Percentiles rank a stretch among this genome's conserved stretches.
phyloP scores from a whole-genome alignment of 2,329 filamentous ascomycete species.

The Blumeriella jaapii region DNA sequence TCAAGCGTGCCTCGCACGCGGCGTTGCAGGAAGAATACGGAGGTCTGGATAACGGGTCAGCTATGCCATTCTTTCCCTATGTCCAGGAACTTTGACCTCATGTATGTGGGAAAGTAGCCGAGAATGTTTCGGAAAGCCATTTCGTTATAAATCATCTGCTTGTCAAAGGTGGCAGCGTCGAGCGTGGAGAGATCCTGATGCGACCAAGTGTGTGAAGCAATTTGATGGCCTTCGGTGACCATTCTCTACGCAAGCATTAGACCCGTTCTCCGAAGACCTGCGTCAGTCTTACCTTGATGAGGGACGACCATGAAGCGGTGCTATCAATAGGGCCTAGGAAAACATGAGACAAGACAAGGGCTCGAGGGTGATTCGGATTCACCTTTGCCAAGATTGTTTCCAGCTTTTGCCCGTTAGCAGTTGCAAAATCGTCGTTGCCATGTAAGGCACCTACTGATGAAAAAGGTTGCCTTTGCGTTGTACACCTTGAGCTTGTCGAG shows the following conservation, averaged over 20 bases:
- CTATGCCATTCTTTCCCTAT: no score
- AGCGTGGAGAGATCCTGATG: constrained; percentile 38
- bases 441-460: constrained; percentile 40
- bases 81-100: constrained; percentile 21
- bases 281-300: constrained; percentile 29
- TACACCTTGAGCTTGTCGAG: constrained; percentile 48
- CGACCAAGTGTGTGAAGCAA: constrained; percentile 47
- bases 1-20: constrained; percentile 28
- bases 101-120: constrained; percentile 44
- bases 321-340: constrained; percentile 18
- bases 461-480: constrained; percentile 52
- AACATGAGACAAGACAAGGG: background rate
- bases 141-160: constrained; percentile 42
- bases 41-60: constrained; percentile 21
- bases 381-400: constrained; percentile 38
- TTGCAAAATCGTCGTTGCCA: background rate
- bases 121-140: constrained; percentile 43
- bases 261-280: background rate
- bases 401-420: constrained; percentile 24
- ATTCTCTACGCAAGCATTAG: constrained; percentile 28
- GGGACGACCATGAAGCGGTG: constrained; percentile 34
- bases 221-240: constrained; percentile 38
- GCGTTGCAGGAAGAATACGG: constrained; percentile 35
- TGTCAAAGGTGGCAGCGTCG: constrained; percentile 31
- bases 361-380: no score